Conservation (phyloP, 768 basidiomycete species). For the Erythrobasidium yunnanense region DNA sequence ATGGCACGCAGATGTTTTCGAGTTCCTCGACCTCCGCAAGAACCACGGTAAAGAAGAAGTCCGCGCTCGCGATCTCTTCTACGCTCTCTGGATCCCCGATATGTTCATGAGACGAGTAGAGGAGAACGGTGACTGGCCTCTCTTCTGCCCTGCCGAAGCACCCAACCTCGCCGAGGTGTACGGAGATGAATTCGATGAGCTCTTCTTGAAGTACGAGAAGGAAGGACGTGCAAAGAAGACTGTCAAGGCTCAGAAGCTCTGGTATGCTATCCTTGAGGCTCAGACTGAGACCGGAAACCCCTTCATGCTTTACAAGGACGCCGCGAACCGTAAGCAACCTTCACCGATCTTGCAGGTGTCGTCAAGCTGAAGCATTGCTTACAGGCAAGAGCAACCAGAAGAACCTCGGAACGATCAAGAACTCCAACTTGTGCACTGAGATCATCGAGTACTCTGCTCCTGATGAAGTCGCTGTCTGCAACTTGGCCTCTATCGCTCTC, state of each 20-base stretch:
- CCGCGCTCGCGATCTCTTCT: constrained; percentile 92
- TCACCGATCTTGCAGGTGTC: constrained; percentile 9
- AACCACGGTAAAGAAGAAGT: constrained; percentile 98
- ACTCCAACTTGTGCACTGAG: constrained; percentile 96
- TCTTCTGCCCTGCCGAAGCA: constrained; percentile 97
- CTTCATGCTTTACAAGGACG: constrained; percentile 98
- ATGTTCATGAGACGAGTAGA: constrained; percentile 99
- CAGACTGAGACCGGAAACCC: constrained; percentile 99
- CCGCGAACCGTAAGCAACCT: constrained; percentile 63
- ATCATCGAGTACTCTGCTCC: constrained; percentile 97
- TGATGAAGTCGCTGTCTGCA: constrained; percentile 96
- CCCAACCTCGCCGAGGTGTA: constrained; percentile 78
- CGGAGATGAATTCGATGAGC: constrained; percentile 74
- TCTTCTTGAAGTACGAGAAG: constrained; percentile 76
- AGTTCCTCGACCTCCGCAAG: constrained; percentile 93
- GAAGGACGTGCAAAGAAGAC: constrained; percentile 76
- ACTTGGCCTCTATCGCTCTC: constrained; percentile 89
- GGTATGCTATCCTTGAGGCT: constrained; percentile 92
- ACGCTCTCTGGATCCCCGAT: constrained; percentile 94
- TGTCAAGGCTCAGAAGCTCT: constrained; percentile 89
- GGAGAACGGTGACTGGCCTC: constrained; percentile 73
- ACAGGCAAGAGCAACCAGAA: constrained; percentile 93
- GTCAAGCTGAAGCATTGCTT: background rate
- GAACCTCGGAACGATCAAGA: constrained; percentile 98
- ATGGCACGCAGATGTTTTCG: constrained; percentile 95